Evolutionary conservation across 441 rosid genomes (phyloP), one percentile per base, ranked within the genome.

Genomic region (Pelargonium australe): DNA sequence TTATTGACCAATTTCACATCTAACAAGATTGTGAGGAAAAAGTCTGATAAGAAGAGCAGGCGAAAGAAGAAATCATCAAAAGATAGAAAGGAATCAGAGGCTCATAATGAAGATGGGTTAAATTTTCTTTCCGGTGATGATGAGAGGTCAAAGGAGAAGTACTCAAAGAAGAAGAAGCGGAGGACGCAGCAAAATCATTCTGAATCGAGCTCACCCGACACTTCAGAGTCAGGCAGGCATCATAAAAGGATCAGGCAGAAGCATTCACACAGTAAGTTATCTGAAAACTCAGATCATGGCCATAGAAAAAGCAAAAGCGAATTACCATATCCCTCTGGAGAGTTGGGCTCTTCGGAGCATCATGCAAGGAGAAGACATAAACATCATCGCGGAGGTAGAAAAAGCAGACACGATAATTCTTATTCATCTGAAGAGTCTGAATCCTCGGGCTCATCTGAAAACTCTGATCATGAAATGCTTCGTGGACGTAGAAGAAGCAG

Each of bases 1-100:
- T 79, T 88, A 72, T 79, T 94, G 79, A 73, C 85, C 64, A 82
- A 68, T 72, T 78, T 78, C 20, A 41, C 85, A 61, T 75, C 91
- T 28, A 71, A 77, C 57, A 84, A 89, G 72, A 78, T 73, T 28
- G 75, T 73, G 72, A 80, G 63, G 63, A 81, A 75, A 75, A 91
- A 88, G 71, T 78, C 82, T 47, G 82, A 72, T 57, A 86, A 71
- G 78, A 80, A 74, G 66, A 81, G 66, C 45, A 85, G 68, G 71
- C 80, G 75, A 64, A 83, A 80, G 84, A 80, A 77, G 80, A 79
- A 74, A 57, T 76, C 81, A 20, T 83, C 86, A 70, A 76, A 82
- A 14, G 67, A 67, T 37, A 5, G 51, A 75, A 72, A 64, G 69
- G 78, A 71, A 44, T 10, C 41, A 0, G 44, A 68, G 64, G 65